Conservation (phyloP, 768 basidiomycete genomes). For the Suillus bovinus region DNA sequence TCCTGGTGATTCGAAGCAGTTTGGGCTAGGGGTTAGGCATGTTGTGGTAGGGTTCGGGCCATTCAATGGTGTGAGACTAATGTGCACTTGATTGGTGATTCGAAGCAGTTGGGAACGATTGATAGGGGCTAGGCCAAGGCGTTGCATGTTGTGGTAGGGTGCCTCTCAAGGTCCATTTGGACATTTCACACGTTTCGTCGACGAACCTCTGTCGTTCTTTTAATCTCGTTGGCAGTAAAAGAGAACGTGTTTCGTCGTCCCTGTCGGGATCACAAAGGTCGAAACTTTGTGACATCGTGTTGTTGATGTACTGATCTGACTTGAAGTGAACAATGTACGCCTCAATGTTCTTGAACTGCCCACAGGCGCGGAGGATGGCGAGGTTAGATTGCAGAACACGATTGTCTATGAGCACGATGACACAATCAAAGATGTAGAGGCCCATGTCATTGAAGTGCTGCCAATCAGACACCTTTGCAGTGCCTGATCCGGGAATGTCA, state of each 20-base stretch:
- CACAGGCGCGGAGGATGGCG: background rate
- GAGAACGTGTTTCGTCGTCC: background rate
- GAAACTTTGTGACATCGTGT: slow-evolving; percentile 10
- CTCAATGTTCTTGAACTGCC: background rate
- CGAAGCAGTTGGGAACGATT: no score
- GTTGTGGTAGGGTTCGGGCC: no score
- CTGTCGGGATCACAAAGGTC: background rate
- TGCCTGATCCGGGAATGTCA: background rate
- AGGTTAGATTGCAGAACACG: background rate
- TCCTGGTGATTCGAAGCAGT: no score
- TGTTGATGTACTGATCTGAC: slow-evolving; percentile 17
- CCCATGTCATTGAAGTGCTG: background rate
- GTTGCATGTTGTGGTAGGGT: no score
- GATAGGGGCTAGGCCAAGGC: no score
- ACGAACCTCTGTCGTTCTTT: slow-evolving; percentile 18
- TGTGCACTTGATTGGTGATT: no score
- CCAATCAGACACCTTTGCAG: background rate
- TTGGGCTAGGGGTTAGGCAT: no score
- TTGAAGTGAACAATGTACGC: slow-evolving; percentile 19
- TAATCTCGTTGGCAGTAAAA: slow-evolving; percentile 4
- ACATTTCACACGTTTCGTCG: slow-evolving; percentile 17
- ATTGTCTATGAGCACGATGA: background rate
- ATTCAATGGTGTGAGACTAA: no score
- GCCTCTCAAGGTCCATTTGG: slow-evolving; percentile 10
- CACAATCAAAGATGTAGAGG: background rate